Evolutionary conservation across 1,284 basidiomycete species (phyloP), one percentile per base, ranked within the genome.

Genomic region (Moesziomyces antarcticus): DNA sequence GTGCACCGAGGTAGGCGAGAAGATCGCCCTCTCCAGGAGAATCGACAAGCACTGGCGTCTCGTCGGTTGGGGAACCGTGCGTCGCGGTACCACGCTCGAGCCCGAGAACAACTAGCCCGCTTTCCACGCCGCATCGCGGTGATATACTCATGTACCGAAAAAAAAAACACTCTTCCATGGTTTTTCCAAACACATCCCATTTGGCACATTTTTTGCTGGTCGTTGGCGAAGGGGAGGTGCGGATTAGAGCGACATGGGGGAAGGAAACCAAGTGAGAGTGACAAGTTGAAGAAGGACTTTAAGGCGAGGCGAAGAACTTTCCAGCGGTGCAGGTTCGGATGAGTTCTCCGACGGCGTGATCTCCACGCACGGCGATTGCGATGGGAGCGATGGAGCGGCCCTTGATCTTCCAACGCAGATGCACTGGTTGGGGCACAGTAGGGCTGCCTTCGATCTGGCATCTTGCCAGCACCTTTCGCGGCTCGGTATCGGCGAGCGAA

Each of bases 21-120:
- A 84, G 72, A 83, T 84, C 53, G 82, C 82, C 7, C 65, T 84
- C 11, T 70, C 62, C 21, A 75, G 82, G 46, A 61, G 82, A 57
- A 82, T 84, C 61, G 92, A 98, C 87, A 97, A 97, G 87, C 96
- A 98, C 87, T 98, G 96, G 96, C 85, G 88, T 58, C 82, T 89
- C 78, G 88, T 89, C 56, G 88, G 88, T 73, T 84, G 82, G 75
- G 79, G 84, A 64, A 78, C 74, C 50, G 79, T 79, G 30, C 74
- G 78, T 44, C 56, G 76, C 30, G 80, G 80, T 40, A 79, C 80
- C 30, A 81, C 80, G 40, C 56, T 82, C 49, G 80, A 82, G 50
- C 78, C 78, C 16, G 78, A 82, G 59, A 68, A 43, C 48, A 72
- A 72, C 61, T 76, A 21, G 25, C 41, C 35, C 35, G 5, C 16